Conservation (phyloP, 805 yeast species). For the Pichia californica region DNA sequence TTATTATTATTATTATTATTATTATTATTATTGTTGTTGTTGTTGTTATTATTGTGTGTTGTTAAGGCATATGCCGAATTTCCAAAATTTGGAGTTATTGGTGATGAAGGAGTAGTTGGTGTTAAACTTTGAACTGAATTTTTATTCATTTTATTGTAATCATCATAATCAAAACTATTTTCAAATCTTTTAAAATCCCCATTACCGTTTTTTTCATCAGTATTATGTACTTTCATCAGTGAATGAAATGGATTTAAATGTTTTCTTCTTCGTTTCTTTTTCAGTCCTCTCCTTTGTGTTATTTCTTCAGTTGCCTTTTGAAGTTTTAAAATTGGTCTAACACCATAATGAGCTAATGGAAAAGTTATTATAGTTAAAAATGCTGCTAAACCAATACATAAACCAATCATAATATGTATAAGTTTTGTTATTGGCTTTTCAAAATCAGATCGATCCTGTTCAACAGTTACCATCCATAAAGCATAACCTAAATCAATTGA, state of each 20-base stretch:
- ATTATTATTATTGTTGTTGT: not conserved
- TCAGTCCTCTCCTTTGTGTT: conserved; percentile 35
- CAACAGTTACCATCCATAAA: conserved; percentile 70
- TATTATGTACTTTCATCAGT: not conserved
- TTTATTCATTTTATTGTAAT: not conserved
- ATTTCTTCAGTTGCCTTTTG: conserved; percentile 78
- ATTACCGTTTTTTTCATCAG: not conserved
- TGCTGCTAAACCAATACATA: conserved; percentile 71
- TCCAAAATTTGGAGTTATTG: not conserved
- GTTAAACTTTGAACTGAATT: not conserved
- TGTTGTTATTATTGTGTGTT: too few species aligned
- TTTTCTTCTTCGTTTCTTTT: conserved; percentile 15
- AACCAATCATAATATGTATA: conserved; percentile 66
- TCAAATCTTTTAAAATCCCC: too few species aligned
- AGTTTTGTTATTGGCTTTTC: conserved; percentile 55
- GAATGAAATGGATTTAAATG: conserved; percentile 16
- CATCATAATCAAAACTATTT: not conserved
- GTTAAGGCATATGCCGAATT: not conserved
- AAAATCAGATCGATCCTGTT: conserved; percentile 54
- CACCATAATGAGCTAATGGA: conserved; percentile 79
- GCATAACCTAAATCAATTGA: conserved; percentile 37
- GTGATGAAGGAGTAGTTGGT: not conserved
- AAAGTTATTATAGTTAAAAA: conserved; percentile 70
- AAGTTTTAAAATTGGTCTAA: conserved; percentile 70
- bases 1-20: not conserved